Evolutionary conservation across 768 basidiomycete genomes (phyloP), one percentile per base, ranked within the genome.

Genomic region (Agrocybe chaxingu): DNA sequence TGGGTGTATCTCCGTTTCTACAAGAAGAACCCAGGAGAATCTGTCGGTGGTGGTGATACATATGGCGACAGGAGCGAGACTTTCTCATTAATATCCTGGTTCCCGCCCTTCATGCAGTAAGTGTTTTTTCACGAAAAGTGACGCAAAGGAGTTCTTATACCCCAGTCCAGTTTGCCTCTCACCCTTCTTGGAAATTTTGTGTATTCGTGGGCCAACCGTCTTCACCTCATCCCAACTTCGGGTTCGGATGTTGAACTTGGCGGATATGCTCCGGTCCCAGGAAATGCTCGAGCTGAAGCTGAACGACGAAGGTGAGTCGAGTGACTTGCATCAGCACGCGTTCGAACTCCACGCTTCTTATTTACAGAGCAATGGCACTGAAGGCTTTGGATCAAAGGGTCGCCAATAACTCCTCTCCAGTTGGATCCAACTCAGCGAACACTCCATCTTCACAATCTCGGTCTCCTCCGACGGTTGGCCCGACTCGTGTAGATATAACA

Each of bases 1-100:
- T 99, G 93, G 89, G 77, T 91, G 47, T 99, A 97, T 70, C 80
- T 99, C 32, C 85, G 97, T 34, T 98, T 99, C 75, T 93, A 98
- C 77, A 98, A 98, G 72, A 85, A 88, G 66, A 89, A 87, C 61
- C 71, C 79, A 3, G 75, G 74, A 32, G 89, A 92, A 50, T 66
- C 78, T 0, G 64, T 82, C 32, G 80, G 77, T 42, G 86, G 87
- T 3, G 72, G 72, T 4, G 79, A 75, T n/a, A 80, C 82, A 3
- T 88, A 96, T 60, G 97, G 97, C 13, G 97, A 99, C 65, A 76
- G 94, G 55, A 92, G 89, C 68, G 97, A 99, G 66, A 98, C 96
- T 4, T 99, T 99, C 63, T 86, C 93, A 29, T 84, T 99, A 60
- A 76, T 92, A 12, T 85, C 85, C 51, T 99, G 95, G 93, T 99